A percentile compares a stretch with the other conserved stretches of the same genome.
Evolutionary conservation across 805 yeast genomes (phyloP).

Genomic region (Barnettozyma salicaria): DNA sequence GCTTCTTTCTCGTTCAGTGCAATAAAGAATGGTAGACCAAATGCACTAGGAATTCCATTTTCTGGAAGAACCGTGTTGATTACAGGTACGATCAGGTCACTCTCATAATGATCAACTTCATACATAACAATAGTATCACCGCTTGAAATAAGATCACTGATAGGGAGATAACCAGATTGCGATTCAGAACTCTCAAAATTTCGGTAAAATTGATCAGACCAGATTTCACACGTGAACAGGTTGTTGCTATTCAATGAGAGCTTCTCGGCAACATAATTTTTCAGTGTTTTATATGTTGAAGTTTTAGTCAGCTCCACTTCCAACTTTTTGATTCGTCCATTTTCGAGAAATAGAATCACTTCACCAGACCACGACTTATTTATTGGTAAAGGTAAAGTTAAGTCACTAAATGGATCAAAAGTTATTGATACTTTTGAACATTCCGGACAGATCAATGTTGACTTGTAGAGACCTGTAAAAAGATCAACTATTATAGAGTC

Average conservation of each 20-base stretch:
- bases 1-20: conserved; percentile 47
- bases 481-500: conserved; percentile 81
- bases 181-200: conserved; percentile 62
- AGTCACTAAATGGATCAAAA: conserved; percentile 88
- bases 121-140: conserved; percentile 66
- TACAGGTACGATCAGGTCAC: conserved; percentile 56
- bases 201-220: conserved; percentile 60
- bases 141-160: conserved; percentile 57
- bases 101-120: conserved; percentile 37
- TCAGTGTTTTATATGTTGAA: conserved; percentile 57
- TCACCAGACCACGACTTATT: conserved; percentile 64
- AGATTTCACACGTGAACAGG: conserved; percentile 54
- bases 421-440: conserved; percentile 79
- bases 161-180: conserved; percentile 47
- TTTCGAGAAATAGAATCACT: conserved; percentile 56
- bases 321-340: conserved; percentile 42
- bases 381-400: conserved; percentile 84
- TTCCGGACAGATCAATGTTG: conserved; percentile 82
- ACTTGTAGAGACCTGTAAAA: conserved; percentile 86
- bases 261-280: conserved; percentile 51
- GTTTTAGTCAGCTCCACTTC: conserved; percentile 71
- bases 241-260: conserved; percentile 31
- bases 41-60: conserved; percentile 41
- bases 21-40: conserved; percentile 76
- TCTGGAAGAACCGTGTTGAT: conserved; percentile 39